Evolutionary conservation across 179 eudicot species (phyloP), one percentile per base, ranked within the genome.

Genomic region (Beta corolliflora): DNA sequence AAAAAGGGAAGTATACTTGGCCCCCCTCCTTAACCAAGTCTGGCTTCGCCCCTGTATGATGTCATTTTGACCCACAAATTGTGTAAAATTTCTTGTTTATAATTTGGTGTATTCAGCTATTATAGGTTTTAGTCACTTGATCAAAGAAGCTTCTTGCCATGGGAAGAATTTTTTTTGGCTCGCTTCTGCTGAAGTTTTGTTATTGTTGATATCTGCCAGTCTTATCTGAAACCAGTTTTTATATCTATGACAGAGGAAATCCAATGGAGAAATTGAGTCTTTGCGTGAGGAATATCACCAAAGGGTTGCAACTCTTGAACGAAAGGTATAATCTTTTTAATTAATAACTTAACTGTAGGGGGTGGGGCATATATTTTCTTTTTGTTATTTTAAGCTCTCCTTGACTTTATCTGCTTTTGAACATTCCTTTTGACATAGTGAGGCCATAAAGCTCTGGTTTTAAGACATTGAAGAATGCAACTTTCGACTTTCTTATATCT

Each of bases 271-370:
- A 89, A 80, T 93, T 77, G 99, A 97, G 87, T 91, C 96, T 45
- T 85, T 97, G 63, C 93, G 97, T 56, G 99, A 97, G 85, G 99
- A 97, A 85, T 97, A 93, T 86, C 98, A 94, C 84, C 99, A 97
- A 85, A 91, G 92, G 84, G 97, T 97, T 64, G 87, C 97, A 81
- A 81, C 90, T 87, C 95, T 97, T 83, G 99, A 97, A 87, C 90
- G 99, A 81, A 97, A 94, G 99, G 98, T 97, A 86, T 68, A 12
- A 25, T 69, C 61, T 61, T 19, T 63, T 75, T 52, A 18, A 55
- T 74, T 73, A n/a, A 59, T 52, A 71, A 73, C 64, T 77, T 77
- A 41, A 10, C 70, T 41, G 56, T 1, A 29, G 53, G 52, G 50
- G n/a, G 23, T 41, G 50, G 13, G 5, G 36, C 58, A 52, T 56